Conservation (phyloP, 768 basidiomycete genomes). For the Ramaria sp. region DNA sequence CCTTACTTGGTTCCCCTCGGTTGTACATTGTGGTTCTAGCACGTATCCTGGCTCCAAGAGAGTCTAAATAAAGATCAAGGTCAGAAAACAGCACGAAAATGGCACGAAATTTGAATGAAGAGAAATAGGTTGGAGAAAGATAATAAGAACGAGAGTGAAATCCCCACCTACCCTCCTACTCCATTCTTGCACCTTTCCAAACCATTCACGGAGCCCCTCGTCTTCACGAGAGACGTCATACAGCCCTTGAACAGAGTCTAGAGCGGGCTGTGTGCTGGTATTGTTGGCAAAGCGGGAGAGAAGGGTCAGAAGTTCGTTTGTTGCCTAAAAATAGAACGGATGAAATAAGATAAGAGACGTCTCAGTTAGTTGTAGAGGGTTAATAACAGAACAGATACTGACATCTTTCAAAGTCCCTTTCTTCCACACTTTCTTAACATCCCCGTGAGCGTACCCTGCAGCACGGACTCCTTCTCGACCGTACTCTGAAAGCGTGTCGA, state of each 20-base stretch:
- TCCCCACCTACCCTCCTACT: slow-evolving; percentile 42
- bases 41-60: slow-evolving; percentile 80
- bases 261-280: slow-evolving; percentile 50
- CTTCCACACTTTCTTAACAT: slow-evolving; percentile 15
- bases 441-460: slow-evolving; percentile 23
- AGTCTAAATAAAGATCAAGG: slow-evolving; percentile 26
- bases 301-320: slow-evolving; percentile 59
- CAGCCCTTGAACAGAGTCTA: slow-evolving; percentile 60
- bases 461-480: slow-evolving; percentile 34
- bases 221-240: slow-evolving; percentile 70
- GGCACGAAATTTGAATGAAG: not conserved
- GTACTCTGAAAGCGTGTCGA: slow-evolving; percentile 53
- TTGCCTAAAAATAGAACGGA: slow-evolving; percentile 36
- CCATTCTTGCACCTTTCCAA: slow-evolving; percentile 47
- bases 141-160: not conserved
- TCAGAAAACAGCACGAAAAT: not conserved
- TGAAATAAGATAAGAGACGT: slow-evolving; percentile 7
- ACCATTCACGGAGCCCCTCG: slow-evolving; percentile 65
- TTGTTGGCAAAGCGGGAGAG: slow-evolving; percentile 88
- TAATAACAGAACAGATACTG: slow-evolving; percentile 3
- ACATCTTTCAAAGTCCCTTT: not conserved
- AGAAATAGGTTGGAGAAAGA: not conserved
- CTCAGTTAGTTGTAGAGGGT: slow-evolving; percentile 16
- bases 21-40: slow-evolving; percentile 64
- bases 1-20: slow-evolving; percentile 48